A percentile compares a stretch with the other conserved stretches of the same genome.
These are phyloP conservation scores for Rhododendron mucronatum DNA, from an alignment of 148 eudicot genomes.

Conservation along the genomic window DNA sequence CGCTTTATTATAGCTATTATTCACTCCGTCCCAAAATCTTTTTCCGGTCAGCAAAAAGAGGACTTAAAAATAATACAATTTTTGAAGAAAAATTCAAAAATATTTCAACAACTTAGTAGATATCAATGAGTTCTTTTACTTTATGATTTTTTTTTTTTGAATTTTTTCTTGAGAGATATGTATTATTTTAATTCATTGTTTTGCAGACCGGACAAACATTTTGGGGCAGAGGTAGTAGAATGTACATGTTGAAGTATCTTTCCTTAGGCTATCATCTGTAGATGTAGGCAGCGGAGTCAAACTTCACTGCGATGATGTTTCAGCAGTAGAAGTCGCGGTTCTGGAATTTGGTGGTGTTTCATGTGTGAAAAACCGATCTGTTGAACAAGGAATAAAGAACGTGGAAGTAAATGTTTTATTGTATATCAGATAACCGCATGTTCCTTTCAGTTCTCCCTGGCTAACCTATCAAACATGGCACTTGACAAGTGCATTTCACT, in stretches of 20 bases:
- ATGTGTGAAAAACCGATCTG: neutral
- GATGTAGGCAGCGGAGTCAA: neutral
- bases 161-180: too few species aligned
- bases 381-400: neutral
- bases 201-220: too few species aligned
- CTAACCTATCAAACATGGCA: neutral
- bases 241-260: neutral
- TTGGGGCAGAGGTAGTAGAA: too few species aligned
- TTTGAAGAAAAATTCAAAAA: too few species aligned
- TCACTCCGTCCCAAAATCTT: too few species aligned
- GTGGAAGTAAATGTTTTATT: neutral
- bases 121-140: too few species aligned
- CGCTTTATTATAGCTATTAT: too few species aligned
- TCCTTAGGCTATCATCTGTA: neutral
- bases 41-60: too few species aligned
- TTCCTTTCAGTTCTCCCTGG: neutral
- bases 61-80: too few species aligned
- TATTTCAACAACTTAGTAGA: too few species aligned
- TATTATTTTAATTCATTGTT: too few species aligned
- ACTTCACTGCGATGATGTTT: neutral
- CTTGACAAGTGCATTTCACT: neutral
- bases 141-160: too few species aligned
- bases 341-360: neutral
- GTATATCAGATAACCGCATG: neutral
- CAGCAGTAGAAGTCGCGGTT: neutral